These are phyloP conservation scores for Erigeron canadensis DNA, from an alignment of 129 eudicot species.

Conservation along the genomic window DNA sequence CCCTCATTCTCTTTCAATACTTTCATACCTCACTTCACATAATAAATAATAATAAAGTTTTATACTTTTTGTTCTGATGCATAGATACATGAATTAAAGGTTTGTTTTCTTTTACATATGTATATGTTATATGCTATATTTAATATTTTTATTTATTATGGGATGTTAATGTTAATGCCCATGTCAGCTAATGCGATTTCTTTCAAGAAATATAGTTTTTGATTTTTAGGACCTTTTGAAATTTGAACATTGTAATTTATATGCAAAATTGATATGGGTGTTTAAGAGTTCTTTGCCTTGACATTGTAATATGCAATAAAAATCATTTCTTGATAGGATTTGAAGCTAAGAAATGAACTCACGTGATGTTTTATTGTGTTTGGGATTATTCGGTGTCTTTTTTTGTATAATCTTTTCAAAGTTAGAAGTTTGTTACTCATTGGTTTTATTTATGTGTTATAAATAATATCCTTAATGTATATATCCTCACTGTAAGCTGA, in stretches of 20 bases:
- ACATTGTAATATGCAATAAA: slow-evolving; percentile 5
- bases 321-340: slow-evolving; percentile 3
- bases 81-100: background rate
- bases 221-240: background rate
- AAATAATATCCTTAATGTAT: no score
- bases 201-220: background rate
- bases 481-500: no score
- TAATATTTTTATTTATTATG: background rate
- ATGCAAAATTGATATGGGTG: background rate
- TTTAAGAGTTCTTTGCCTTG: background rate
- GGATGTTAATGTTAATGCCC: background rate
- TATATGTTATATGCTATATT: background rate
- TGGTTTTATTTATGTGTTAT: background rate
- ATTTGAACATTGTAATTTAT: background rate
- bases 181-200: no score
- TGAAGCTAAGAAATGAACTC: slow-evolving; percentile 16
- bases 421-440: background rate
- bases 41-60: no score
- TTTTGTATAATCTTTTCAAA: background rate
- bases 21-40: background rate
- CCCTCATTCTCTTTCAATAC: background rate
- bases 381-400: background rate
- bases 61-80: background rate
- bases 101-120: background rate
- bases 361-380: background rate